Percentiles rank a stretch among this genome's conserved stretches.
Conservation (phyloP, 192 early-diverging fungal genomes). For the Geosiphon pyriformis region DNA sequence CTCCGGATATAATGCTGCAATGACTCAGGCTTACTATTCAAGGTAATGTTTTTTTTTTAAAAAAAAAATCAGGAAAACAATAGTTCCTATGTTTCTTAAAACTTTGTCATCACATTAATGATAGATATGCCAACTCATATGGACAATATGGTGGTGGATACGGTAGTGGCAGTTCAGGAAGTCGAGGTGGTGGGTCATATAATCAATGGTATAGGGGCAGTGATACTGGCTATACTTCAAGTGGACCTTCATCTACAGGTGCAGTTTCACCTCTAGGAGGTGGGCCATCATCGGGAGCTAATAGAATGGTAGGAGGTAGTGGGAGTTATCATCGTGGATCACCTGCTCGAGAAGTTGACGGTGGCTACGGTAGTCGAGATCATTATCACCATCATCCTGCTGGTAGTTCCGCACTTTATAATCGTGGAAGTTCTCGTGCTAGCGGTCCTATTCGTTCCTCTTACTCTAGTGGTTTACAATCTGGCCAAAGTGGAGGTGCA, state of each 20-base stretch:
- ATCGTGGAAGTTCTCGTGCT: slow-evolving; percentile 18
- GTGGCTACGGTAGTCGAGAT: slow-evolving; percentile 1
- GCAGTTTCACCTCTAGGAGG: slow-evolving; percentile 8
- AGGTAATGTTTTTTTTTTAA: slow-evolving; percentile 24
- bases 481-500: slow-evolving; percentile 26
- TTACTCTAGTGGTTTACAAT: slow-evolving; percentile 23
- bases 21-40: slow-evolving; percentile 27
- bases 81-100: slow-evolving; percentile 18
- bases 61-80: slow-evolving; percentile 26
- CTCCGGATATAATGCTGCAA: slow-evolving; percentile 28
- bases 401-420: slow-evolving; percentile 5
- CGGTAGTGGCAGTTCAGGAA: slow-evolving; percentile 26
- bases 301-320: slow-evolving; percentile 8
- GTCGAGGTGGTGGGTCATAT: slow-evolving; percentile 26
- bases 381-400: slow-evolving; percentile 21
- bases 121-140: slow-evolving; percentile 25
- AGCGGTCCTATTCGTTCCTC: slow-evolving; percentile 15
- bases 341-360: slow-evolving; percentile 12
- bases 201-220: slow-evolving; percentile 24
- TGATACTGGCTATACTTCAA: slow-evolving; percentile 12
- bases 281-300: slow-evolving; percentile 8
- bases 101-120: slow-evolving; percentile 9
- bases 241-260: slow-evolving; percentile 20
- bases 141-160: slow-evolving; percentile 18
- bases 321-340: slow-evolving; percentile 16